Evolutionary conservation across 2,329 filamentous ascomycete species (phyloP), one percentile per base, ranked within the genome.

Genomic region (Ambrosiella xylebori): DNA sequence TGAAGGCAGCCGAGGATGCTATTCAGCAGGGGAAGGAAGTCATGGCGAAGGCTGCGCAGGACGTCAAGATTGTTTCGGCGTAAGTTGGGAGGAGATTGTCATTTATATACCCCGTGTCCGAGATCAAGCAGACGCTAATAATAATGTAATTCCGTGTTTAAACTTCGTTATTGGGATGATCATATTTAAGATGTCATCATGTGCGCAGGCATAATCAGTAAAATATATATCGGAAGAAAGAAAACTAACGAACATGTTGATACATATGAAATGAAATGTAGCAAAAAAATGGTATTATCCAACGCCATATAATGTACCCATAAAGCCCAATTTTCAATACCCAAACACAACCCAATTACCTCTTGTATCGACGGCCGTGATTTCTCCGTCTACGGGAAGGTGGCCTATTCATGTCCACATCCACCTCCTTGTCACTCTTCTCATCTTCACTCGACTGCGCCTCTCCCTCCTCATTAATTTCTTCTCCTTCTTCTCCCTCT

Each of bases 361-460:
- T 88, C 85, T 85, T 73, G 78, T 63, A 85, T 81, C 7, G 70
- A 71, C 47, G 73, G 71, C 35, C 75, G 72, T 19, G 80, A 75
- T 54, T 81, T 70, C 17, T 70, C 72, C 56, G 78, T 76, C 61
- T 68, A 70, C 39, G 75, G 74, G 13, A 73, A 72, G 56, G 69
- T 68, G 1, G 41, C 73, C 77, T 84, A 84, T 44, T 77, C 76
- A 19, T 68, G 53, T 72, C 72, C 69, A 70, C 59, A 27, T 57
- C 58, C 37, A 56, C 58, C 39, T 76, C 77, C 7, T 69, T 77
- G 13, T 77, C 75, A 36, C 82, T 81, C 64, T 84, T 82, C 12
- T 74, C 79, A 51, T 81, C 83, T 63, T 81, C 82, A 59, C 81
- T 78, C 57, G 88, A 79, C 45, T 87, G 76, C 70, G 95, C 89